Evolutionary conservation across 257 asterid species (phyloP).

Genomic region (Ehretia macrophylla): DNA sequence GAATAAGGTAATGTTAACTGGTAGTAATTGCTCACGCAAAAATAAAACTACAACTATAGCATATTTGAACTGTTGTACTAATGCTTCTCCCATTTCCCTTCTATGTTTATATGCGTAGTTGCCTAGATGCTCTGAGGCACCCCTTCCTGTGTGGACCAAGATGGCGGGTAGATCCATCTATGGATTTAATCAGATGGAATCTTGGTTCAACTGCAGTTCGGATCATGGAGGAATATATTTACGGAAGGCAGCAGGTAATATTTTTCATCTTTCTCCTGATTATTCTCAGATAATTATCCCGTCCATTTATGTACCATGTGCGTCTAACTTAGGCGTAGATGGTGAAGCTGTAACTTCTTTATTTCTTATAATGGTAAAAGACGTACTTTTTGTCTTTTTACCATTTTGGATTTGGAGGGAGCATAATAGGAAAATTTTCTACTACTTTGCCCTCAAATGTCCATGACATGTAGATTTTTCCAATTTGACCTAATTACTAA

Average conservation of each 20-base stretch:
- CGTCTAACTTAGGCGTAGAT: no score
- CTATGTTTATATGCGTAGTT: conserved; percentile 39
- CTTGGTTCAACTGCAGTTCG: conserved; percentile 95
- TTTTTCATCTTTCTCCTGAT: conserved; percentile 1
- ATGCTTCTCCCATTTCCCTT: not conserved
- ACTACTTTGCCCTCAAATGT: no score
- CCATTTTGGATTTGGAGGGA: no score
- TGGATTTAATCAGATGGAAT: conserved; percentile 92
- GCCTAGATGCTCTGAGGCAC: conserved; percentile 90
- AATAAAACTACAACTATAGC: not conserved
- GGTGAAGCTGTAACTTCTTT: no score
- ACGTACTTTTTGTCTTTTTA: no score
- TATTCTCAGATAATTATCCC: not conserved
- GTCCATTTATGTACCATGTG: not conserved
- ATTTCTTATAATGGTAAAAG: no score
- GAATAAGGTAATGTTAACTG: conserved; percentile 53
- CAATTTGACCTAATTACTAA: not conserved
- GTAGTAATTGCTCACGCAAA: not conserved
- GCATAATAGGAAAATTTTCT: no score
- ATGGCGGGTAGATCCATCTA: conserved; percentile 83
- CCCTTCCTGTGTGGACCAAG: conserved; percentile 98
- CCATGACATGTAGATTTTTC: no score
- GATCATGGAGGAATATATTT: conserved; percentile 89
- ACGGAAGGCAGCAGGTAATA: conserved; percentile 85
- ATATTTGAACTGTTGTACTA: conserved; percentile 1